Evolutionary conservation across 2,329 filamentous ascomycete species (phyloP).

Genomic region (Beauveria australis): DNA sequence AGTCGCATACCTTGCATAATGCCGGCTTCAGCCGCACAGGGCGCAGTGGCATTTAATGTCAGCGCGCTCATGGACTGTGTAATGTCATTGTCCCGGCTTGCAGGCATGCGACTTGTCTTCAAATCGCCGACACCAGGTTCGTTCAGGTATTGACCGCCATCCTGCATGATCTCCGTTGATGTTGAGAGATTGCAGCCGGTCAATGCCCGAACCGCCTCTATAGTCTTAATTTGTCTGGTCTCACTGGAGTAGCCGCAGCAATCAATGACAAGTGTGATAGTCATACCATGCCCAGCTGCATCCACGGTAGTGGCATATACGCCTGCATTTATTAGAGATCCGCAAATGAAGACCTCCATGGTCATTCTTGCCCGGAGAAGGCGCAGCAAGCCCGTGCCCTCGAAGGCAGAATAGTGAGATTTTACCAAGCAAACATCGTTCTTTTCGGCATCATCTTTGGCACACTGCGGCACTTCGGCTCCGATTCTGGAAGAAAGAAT

Average conservation of each 20-base stretch:
- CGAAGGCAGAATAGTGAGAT: conserved; percentile 81
- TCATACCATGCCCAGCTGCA: conserved; percentile 77
- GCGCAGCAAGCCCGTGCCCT: conserved; percentile 62
- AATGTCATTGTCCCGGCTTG: conserved; percentile 17
- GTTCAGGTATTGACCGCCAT: neutral
- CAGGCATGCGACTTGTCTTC: conserved; percentile 3
- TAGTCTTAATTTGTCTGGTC: conserved; percentile 59
- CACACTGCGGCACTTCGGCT: conserved; percentile 33
- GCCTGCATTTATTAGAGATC: conserved; percentile 77
- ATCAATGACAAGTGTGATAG: conserved; percentile 81
- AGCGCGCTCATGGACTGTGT: conserved; percentile 25
- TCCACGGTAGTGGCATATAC: conserved; percentile 89
- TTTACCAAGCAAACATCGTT: conserved; percentile 53
- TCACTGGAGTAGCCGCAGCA: conserved; percentile 75
- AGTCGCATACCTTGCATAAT: conserved; percentile 14
- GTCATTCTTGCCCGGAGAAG: conserved; percentile 78
- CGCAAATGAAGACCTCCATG: conserved; percentile 83
- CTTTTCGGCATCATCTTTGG: conserved; percentile 29
- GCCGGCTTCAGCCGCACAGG: conserved; percentile 9
- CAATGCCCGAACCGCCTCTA: conserved; percentile 62
- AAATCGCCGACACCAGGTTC: neutral
- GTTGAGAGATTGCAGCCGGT: conserved; percentile 63
- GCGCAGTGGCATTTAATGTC: conserved; percentile 20
- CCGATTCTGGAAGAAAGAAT: conserved; percentile 21
- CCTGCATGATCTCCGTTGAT: conserved; percentile 46